Evolutionary conservation across 2,329 filamentous ascomycete species (phyloP).

Genomic region (Pseudocercospora vitis): DNA sequence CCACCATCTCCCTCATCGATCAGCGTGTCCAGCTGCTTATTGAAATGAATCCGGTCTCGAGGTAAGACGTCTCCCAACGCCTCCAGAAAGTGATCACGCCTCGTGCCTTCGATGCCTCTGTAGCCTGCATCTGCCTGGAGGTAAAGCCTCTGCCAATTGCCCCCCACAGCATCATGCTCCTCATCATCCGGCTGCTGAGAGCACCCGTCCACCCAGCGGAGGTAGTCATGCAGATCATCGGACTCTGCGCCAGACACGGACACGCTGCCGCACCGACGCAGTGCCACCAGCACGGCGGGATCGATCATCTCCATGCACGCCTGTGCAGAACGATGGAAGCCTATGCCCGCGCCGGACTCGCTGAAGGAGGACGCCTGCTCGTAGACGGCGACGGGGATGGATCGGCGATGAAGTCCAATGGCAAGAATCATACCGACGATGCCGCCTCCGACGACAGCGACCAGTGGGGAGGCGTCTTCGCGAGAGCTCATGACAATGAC

Average conservation of each 20-base stretch:
- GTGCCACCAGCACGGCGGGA: constrained; percentile 33
- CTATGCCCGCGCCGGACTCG: constrained; percentile 52
- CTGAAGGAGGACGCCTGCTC: constrained; percentile 48
- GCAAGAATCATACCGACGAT: constrained; percentile 58
- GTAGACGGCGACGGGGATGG: constrained; percentile 45
- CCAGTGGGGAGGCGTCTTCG: no score
- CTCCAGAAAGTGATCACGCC: constrained; percentile 41
- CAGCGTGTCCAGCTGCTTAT: constrained; percentile 34
- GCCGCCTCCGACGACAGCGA: constrained; percentile 60
- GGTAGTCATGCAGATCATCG: not conserved
- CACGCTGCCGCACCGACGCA: not conserved
- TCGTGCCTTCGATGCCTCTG: not conserved
- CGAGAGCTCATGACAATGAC: no score
- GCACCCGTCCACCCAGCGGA: not conserved
- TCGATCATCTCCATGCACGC: constrained; percentile 56
- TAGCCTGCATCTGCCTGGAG: not conserved
- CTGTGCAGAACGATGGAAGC: constrained; percentile 56
- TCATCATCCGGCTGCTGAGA: not conserved
- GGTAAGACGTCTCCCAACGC: constrained; percentile 46
- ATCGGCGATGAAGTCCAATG: constrained; percentile 50
- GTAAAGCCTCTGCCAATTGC: not conserved
- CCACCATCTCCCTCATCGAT: constrained; percentile 20
- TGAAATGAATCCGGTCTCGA: constrained; percentile 36
- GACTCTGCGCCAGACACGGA: not conserved
- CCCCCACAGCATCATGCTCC: not conserved